These are phyloP conservation scores for Dothistroma septosporum DNA, from an alignment of 2,329 filamentous ascomycete species.

Conservation along the genomic window DNA sequence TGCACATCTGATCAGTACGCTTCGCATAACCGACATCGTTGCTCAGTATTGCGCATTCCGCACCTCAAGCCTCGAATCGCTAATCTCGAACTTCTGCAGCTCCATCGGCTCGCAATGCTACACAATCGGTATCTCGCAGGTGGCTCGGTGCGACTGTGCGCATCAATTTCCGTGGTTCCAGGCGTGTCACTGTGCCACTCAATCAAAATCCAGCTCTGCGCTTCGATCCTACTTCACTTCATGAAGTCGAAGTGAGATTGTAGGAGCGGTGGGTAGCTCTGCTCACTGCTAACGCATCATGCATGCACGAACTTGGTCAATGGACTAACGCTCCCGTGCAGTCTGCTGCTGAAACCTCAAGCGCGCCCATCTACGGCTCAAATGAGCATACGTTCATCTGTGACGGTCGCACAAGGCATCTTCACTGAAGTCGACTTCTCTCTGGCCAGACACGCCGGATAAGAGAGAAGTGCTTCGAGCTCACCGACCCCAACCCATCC, in stretches of 20 bases:
- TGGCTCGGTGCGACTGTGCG: neutral
- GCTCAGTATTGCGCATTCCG: slow-evolving; percentile 3
- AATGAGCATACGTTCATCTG: slow-evolving; percentile 1
- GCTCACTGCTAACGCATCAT: slow-evolving; percentile 2
- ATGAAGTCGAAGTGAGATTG: slow-evolving; percentile 6
- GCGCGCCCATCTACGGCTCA: neutral
- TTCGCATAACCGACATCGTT: neutral
- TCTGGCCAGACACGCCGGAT: neutral
- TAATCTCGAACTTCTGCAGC: slow-evolving; percentile 31
- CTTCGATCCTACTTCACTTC: neutral
- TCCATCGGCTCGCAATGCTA: slow-evolving; percentile 18
- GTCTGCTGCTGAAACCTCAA: neutral
- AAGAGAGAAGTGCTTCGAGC: neutral
- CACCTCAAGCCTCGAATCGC: slow-evolving; percentile 33
- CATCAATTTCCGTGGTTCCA: neutral
- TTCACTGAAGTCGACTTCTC: neutral
- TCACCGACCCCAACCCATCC: neutral
- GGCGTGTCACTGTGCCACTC: slow-evolving; percentile 6
- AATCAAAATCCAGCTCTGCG: neutral
- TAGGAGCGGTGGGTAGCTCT: slow-evolving; percentile 2
- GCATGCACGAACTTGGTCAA: slow-evolving; percentile 2
- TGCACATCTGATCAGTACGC: slow-evolving; percentile 6
- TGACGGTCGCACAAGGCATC: slow-evolving; percentile 1
- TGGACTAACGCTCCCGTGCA: neutral
- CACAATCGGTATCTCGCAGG: slow-evolving; percentile 8